Percentiles rank a stretch among this genome's conserved stretches.
phyloP scores from a whole-genome alignment of 345 rosid genomes.

The Citrus sinensis region DVS_A1.0 CM039162.1:27999001-27999500 shows the following conservation, averaged over 20 bases:
- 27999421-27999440: background rate
- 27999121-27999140: constrained; percentile 49
- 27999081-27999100: constrained; percentile 38
- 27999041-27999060: background rate
- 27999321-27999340: background rate
- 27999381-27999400: background rate
- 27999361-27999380: background rate
- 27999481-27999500: constrained; percentile 68
- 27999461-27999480: constrained; percentile 95
- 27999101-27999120: constrained; percentile 53
- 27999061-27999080: background rate
- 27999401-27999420: background rate
- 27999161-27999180: constrained; percentile 91
- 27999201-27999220: background rate
- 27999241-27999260: background rate
- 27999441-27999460: constrained; percentile 52
- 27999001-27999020: constrained; percentile 82
- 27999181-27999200: constrained; percentile 87
- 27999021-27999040: background rate
- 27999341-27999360: background rate
- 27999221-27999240: background rate
- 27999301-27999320: background rate
- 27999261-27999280: background rate
- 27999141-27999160: constrained; percentile 66
- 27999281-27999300: background rate